Evolutionary conservation across 148 eudicot genomes (phyloP).

Genomic region (Diospyros lotus): DNA sequence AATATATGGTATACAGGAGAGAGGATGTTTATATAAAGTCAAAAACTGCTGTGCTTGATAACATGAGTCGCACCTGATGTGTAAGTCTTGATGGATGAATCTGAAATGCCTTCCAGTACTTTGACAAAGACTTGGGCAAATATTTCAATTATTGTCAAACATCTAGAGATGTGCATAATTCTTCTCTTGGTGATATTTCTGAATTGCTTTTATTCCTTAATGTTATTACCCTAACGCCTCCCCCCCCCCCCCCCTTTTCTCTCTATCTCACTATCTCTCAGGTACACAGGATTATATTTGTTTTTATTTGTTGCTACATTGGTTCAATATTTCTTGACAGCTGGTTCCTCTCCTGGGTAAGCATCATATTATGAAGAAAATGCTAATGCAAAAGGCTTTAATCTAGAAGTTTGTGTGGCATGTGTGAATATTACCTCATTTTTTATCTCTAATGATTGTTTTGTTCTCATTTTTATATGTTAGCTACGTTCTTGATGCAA

Average conservation of each 20-base stretch:
- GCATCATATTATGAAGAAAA: background rate
- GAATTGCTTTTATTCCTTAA: background rate
- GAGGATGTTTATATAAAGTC: background rate
- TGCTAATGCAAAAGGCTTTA: background rate
- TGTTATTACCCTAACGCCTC: background rate
- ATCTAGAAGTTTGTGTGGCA: conserved; percentile 4
- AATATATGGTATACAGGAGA: background rate
- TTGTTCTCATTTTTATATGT: background rate
- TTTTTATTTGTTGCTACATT: conserved; percentile 64
- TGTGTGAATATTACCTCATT: background rate
- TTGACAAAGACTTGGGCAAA: background rate
- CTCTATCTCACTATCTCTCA: conserved; percentile 18
- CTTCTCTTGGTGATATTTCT: background rate
- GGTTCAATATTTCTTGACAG: conserved; percentile 70
- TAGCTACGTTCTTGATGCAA: conserved; percentile 82
- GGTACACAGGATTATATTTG: conserved; percentile 61
- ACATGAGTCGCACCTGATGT: background rate
- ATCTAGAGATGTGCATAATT: background rate
- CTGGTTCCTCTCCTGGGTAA: conserved; percentile 92
- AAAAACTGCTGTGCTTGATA: background rate
- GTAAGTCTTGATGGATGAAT: background rate
- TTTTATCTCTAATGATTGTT: background rate
- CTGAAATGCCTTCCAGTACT: background rate
- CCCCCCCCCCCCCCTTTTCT: background rate
- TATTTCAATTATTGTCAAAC: background rate